Conservation (phyloP, 2,329 filamentous ascomycete genomes). For the Penicillium sp. region DNA sequence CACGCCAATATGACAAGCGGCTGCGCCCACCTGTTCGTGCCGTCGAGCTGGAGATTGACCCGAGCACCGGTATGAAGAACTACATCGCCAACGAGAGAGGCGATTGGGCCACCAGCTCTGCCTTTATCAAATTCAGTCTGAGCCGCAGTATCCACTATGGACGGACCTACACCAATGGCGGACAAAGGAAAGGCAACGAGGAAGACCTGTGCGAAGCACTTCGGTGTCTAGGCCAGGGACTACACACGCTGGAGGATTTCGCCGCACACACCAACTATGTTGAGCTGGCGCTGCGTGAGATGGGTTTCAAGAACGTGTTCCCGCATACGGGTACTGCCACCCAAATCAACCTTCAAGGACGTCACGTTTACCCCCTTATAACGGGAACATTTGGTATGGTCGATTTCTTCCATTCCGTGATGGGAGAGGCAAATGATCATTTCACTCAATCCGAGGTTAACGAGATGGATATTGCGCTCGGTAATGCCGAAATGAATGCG, state of each 20-base stretch:
- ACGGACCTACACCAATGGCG: constrained; percentile 68
- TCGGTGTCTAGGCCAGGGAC: constrained; percentile 70
- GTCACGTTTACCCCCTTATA: constrained; percentile 69
- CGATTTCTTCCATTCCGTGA: constrained; percentile 77
- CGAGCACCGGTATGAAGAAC: constrained; percentile 92
- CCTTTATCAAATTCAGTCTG: constrained; percentile 75
- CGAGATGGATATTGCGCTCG: constrained; percentile 72
- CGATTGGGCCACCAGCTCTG: constrained; percentile 83
- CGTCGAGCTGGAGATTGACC: constrained; percentile 70
- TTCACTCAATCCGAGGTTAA: constrained; percentile 83
- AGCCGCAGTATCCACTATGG: constrained; percentile 74
- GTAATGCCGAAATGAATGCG: constrained; percentile 60
- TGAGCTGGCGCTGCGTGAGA: constrained; percentile 71
- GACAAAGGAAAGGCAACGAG: constrained; percentile 62
- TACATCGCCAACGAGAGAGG: constrained; percentile 92
- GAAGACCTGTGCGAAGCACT: constrained; percentile 78
- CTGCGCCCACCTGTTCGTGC: constrained; percentile 75
- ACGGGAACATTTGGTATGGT: constrained; percentile 74
- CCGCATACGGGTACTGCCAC: constrained; percentile 68
- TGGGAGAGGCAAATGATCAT: constrained; percentile 75
- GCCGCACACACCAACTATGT: constrained; percentile 82
- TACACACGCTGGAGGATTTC: constrained; percentile 77
- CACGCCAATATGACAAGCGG: constrained; percentile 70
- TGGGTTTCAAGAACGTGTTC: constrained; percentile 68
- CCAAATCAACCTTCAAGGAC: constrained; percentile 64